Conservation (phyloP, 1,139 yeast genomes). For the Suhomyces taliae region DNA sequence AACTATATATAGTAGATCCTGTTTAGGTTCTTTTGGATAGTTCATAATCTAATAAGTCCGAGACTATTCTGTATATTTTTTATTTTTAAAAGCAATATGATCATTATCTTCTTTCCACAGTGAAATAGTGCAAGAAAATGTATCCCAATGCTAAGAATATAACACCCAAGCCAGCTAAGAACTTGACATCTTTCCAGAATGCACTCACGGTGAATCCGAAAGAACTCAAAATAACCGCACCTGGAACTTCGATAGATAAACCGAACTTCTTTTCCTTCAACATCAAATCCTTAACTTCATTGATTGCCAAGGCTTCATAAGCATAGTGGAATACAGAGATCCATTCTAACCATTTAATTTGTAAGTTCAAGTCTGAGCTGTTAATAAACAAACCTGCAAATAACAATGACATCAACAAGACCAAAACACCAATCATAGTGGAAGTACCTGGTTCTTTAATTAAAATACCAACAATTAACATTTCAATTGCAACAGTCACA, state of each 20-base stretch:
- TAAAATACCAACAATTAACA: slow-evolving; percentile 81
- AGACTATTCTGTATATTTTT: not conserved
- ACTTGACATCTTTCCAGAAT: slow-evolving; percentile 61
- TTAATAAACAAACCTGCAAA: slow-evolving; percentile 94
- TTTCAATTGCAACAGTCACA: slow-evolving; percentile 80
- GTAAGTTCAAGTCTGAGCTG: slow-evolving; percentile 69
- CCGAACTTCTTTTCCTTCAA: slow-evolving; percentile 89
- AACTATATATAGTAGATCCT: no score
- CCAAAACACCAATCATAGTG: slow-evolving; percentile 81
- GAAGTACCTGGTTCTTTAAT: slow-evolving; percentile 93
- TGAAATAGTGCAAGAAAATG: slow-evolving; percentile 65
- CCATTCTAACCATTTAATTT: slow-evolving; percentile 78
- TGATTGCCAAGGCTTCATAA: slow-evolving; percentile 86
- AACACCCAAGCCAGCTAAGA: slow-evolving; percentile 49
- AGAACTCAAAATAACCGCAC: slow-evolving; percentile 92
- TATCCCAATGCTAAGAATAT: slow-evolving; percentile 69
- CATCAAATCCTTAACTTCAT: slow-evolving; percentile 88
- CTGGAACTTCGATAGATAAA: slow-evolving; percentile 94
- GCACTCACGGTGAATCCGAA: slow-evolving; percentile 90
- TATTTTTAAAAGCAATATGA: not conserved
- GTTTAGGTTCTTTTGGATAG: no score
- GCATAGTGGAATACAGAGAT: slow-evolving; percentile 93
- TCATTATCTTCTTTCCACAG: slow-evolving; percentile 67
- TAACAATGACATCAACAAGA: slow-evolving; percentile 76
- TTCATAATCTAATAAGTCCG: no score